These are phyloP conservation scores for Cercospora sp. DNA, from an alignment of 2,329 filamentous ascomycete species.

Conservation along the genomic window DNA sequence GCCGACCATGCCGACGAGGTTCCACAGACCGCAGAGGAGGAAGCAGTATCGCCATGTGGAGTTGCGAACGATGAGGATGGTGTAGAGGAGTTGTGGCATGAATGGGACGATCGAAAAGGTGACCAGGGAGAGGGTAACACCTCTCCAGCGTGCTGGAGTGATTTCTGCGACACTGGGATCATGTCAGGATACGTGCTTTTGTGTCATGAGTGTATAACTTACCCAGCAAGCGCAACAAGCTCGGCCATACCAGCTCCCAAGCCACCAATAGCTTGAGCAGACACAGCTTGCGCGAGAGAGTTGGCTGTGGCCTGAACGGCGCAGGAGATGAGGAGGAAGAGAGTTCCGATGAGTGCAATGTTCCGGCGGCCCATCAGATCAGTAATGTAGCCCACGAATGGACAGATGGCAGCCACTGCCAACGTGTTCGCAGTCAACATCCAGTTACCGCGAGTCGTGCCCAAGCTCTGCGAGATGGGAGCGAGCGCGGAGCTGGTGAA, in stretches of 20 bases:
- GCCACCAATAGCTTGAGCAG: slow-evolving; percentile 28
- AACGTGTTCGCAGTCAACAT: slow-evolving; percentile 30
- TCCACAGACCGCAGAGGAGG: slow-evolving; percentile 54
- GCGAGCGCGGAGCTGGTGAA: slow-evolving; percentile 26
- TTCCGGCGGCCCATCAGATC: slow-evolving; percentile 27
- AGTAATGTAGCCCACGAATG: slow-evolving; percentile 29
- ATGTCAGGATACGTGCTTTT: not conserved
- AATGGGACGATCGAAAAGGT: slow-evolving; percentile 64
- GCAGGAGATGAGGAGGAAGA: slow-evolving; percentile 25
- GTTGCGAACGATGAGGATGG: slow-evolving; percentile 54
- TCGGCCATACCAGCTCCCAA: slow-evolving; percentile 29
- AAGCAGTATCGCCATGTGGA: slow-evolving; percentile 58
- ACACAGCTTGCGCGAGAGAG: slow-evolving; percentile 22
- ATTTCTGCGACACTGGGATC: slow-evolving; percentile 27
- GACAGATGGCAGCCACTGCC: slow-evolving; percentile 30
- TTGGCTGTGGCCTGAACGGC: slow-evolving; percentile 24
- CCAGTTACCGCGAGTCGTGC: slow-evolving; percentile 26
- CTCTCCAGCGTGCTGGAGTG: slow-evolving; percentile 27
- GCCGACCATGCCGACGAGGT: slow-evolving; percentile 53
- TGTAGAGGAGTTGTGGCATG: slow-evolving; percentile 61
- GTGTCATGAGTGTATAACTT: not conserved
- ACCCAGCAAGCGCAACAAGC: slow-evolving; percentile 28
- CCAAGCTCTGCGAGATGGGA: slow-evolving; percentile 21
- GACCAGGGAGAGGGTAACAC: slow-evolving; percentile 40
- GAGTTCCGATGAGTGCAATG: slow-evolving; percentile 23